Conservation (phyloP, 139 green algal species). For the Picochlorum sp. region DNA sequence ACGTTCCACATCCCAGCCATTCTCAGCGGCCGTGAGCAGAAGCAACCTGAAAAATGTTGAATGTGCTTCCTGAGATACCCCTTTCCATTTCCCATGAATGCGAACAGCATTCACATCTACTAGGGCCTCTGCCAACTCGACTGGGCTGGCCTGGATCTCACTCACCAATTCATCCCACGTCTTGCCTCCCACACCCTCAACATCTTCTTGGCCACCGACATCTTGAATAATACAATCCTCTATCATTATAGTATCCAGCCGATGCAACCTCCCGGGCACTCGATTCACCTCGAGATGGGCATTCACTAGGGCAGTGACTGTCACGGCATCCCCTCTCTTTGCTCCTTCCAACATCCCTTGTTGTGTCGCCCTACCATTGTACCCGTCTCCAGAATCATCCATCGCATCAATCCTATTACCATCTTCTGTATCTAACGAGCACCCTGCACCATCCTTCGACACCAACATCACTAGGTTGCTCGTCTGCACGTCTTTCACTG, state of each 20-base stretch:
- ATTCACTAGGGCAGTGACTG: constrained; percentile 8
- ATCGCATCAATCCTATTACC: neutral
- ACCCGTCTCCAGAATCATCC: neutral
- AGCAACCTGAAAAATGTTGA: constrained; percentile 38
- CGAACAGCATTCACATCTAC: constrained; percentile 19
- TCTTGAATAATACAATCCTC: neutral
- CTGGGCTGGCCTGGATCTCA: constrained; percentile 30
- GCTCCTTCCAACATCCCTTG: neutral
- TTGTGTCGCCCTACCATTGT: neutral
- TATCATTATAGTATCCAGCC: constrained; percentile 16
- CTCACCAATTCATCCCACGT: constrained; percentile 30
- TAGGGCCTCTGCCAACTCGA: constrained; percentile 30
- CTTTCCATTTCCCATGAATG: constrained; percentile 25
- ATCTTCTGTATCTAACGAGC: neutral
- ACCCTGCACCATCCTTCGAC: neutral
- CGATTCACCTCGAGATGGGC: constrained; percentile 24
- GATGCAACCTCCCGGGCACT: constrained; percentile 11
- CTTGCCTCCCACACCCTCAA: neutral
- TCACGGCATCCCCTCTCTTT: constrained; percentile 1
- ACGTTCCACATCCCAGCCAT: neutral
- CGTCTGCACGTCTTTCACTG: constrained; percentile 30
- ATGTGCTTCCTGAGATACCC: constrained; percentile 31
- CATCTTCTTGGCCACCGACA: neutral
- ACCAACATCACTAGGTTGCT: constrained; percentile 30
- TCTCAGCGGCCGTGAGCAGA: constrained; percentile 8